Percentiles rank a stretch among this genome's conserved stretches.
Conservation (phyloP, 768 basidiomycete species). For the Lentinula edodes region DNA sequence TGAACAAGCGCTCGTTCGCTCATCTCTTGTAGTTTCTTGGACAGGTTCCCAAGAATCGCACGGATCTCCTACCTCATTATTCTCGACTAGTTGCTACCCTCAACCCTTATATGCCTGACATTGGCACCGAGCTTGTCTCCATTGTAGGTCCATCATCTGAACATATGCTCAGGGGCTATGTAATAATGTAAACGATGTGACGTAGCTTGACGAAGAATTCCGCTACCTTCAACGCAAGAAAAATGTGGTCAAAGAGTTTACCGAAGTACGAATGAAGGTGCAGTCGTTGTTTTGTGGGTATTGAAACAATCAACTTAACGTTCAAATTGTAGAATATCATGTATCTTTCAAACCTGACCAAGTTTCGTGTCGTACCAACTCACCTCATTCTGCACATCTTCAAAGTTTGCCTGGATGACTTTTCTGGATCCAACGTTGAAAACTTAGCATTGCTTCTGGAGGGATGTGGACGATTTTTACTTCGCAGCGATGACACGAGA, state of each 20-base stretch:
- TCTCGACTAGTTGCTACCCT: conserved; percentile 85
- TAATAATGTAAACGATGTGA: conserved; percentile 9
- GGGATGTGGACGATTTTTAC: conserved; percentile 87
- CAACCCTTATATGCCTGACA: conserved; percentile 89
- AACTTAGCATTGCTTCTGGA: conserved; percentile 89
- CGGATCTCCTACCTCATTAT: conserved; percentile 91
- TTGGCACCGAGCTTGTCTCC: conserved; percentile 77
- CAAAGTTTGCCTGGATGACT: conserved; percentile 96
- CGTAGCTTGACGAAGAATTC: conserved; percentile 93
- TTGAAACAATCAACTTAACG: neutral
- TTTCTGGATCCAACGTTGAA: conserved; percentile 88
- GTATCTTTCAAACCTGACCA: conserved; percentile 90
- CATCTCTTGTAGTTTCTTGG: conserved; percentile 60
- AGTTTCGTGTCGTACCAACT: conserved; percentile 85
- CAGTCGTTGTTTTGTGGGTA: conserved; percentile 19
- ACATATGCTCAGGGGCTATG: neutral
- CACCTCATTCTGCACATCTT: conserved; percentile 93
- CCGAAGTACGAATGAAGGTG: conserved; percentile 79
- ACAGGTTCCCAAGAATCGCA: conserved; percentile 82
- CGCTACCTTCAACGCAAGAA: conserved; percentile 93
- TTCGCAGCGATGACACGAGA: conserved; percentile 82
- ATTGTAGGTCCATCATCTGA: conserved; percentile 46
- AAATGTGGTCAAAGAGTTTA: conserved; percentile 84
- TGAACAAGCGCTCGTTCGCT: conserved; percentile 2
- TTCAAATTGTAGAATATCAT: conserved; percentile 64